Evolutionary conservation across 2,329 filamentous ascomycete species (phyloP).

Genomic region (Cladosporium sp.): DNA sequence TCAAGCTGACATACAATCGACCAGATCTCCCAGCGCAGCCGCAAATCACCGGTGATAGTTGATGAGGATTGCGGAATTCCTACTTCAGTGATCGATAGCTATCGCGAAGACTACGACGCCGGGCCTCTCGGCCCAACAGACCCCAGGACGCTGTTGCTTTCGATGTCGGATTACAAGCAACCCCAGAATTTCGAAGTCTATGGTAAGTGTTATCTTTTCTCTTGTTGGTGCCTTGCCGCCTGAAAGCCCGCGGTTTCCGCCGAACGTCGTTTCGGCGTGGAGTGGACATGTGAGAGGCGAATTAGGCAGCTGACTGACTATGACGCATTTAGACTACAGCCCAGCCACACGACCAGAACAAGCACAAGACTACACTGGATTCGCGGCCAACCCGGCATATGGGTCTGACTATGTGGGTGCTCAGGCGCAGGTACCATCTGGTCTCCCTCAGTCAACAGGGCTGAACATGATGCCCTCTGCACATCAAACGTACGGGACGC

Average conservation of each 20-base stretch:
- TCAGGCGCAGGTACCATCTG: slow-evolving; percentile 54
- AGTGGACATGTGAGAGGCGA: slow-evolving; percentile 35
- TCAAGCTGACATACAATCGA: slow-evolving; percentile 4
- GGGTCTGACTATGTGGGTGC: slow-evolving; percentile 52
- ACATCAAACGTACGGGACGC: slow-evolving; percentile 48
- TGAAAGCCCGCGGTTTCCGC: slow-evolving; percentile 20
- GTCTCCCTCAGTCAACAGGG: slow-evolving; percentile 46
- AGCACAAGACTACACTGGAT: slow-evolving; percentile 53
- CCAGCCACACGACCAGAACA: slow-evolving; percentile 63
- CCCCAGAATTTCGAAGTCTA: slow-evolving; percentile 74
- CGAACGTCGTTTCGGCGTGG: slow-evolving; percentile 27
- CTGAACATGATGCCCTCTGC: slow-evolving; percentile 46
- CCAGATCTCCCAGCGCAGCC: slow-evolving; percentile 22
- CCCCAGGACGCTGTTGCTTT: slow-evolving; percentile 52
- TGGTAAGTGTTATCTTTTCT: slow-evolving; percentile 61
- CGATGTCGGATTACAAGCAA: slow-evolving; percentile 84
- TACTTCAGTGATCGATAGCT: slow-evolving; percentile 35
- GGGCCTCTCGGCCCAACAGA: slow-evolving; percentile 55
- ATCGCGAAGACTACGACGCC: slow-evolving; percentile 47
- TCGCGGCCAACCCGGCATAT: slow-evolving; percentile 51
- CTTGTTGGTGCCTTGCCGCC: not conserved
- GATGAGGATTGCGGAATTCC: slow-evolving; percentile 41
- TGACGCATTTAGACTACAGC: slow-evolving; percentile 55
- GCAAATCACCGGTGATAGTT: slow-evolving; percentile 34
- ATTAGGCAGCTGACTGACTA: slow-evolving; percentile 47